phyloP scores from a whole-genome alignment of 352 stramenopile species.

The Globisporangium cylindrosporum region DNA sequence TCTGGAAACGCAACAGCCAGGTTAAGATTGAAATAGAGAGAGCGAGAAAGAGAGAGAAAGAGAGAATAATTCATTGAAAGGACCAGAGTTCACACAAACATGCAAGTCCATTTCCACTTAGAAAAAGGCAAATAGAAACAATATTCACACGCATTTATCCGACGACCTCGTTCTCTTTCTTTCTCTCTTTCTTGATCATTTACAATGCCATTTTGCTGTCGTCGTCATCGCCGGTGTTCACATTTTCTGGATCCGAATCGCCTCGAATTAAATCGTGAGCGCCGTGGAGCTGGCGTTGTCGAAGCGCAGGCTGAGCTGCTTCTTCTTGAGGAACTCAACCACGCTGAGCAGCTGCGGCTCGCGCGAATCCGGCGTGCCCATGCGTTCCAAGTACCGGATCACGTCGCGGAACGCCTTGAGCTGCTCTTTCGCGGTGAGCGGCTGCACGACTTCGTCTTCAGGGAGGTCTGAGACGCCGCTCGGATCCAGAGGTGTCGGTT shows the following conservation, averaged over 20 bases:
- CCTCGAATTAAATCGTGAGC: slow-evolving; percentile 65
- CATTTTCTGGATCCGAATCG: not conserved
- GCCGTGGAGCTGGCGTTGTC: slow-evolving; percentile 82
- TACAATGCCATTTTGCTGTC: not conserved
- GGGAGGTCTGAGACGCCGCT: slow-evolving; percentile 20
- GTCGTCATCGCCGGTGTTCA: not conserved
- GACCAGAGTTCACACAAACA: not conserved
- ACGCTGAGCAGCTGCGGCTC: slow-evolving; percentile 75
- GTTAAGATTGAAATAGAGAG: not conserved
- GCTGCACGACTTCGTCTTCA: slow-evolving; percentile 41
- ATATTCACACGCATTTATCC: not conserved
- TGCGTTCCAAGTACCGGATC: slow-evolving; percentile 83
- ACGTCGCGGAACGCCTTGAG: slow-evolving; percentile 85
- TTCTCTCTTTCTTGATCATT: not conserved
- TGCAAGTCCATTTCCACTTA: slow-evolving; percentile 6
- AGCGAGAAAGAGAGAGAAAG: no score
- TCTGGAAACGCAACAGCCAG: slow-evolving; percentile 4
- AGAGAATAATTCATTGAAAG: no score
- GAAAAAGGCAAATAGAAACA: not conserved
- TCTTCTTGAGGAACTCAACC: slow-evolving; percentile 87
- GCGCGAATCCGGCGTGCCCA: slow-evolving; percentile 53
- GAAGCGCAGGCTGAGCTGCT: slow-evolving; percentile 83
- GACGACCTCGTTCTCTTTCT: not conserved
- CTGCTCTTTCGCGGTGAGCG: slow-evolving; percentile 70
- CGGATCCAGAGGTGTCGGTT: slow-evolving; percentile 37